Evolutionary conservation across 179 eudicot genomes (phyloP).

Genomic region (Beta macrorhiza): DNA sequence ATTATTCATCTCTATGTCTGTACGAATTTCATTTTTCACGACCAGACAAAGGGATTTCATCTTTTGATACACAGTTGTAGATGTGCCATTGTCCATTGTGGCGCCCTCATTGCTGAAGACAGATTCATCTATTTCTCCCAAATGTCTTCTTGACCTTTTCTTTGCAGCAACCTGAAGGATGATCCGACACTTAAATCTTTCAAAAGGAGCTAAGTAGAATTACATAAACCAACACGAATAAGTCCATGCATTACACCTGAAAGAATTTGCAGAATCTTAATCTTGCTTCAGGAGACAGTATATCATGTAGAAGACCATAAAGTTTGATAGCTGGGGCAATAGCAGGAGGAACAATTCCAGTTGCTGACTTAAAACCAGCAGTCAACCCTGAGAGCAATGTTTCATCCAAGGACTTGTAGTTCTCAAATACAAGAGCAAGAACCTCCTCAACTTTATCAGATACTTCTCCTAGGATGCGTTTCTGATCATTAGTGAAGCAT

Average conservation of each 20-base stretch:
- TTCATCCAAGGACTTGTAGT: slow-evolving; percentile 84
- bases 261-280: slow-evolving; percentile 69
- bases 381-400: slow-evolving; percentile 58
- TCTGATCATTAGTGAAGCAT: slow-evolving; percentile 37
- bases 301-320: slow-evolving; percentile 63
- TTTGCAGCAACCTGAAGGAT: slow-evolving; percentile 73
- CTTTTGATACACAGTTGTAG: slow-evolving; percentile 65
- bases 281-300: slow-evolving; percentile 78
- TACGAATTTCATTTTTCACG: slow-evolving; percentile 63
- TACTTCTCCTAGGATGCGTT: slow-evolving; percentile 77
- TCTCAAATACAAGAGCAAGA: slow-evolving; percentile 68
- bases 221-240: not conserved
- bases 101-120: slow-evolving; percentile 45
- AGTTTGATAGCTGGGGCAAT: slow-evolving; percentile 74
- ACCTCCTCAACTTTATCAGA: slow-evolving; percentile 65
- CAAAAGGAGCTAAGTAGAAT: not conserved
- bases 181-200: slow-evolving; percentile 1
- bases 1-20: slow-evolving; percentile 71
- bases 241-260: slow-evolving; percentile 47
- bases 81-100: slow-evolving; percentile 45
- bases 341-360: slow-evolving; percentile 72
- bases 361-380: slow-evolving; percentile 63
- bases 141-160: slow-evolving; percentile 71
- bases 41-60: slow-evolving; percentile 69
- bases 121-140: slow-evolving; percentile 72